These are phyloP conservation scores for Kentomonas sorsogonicus DNA, from an alignment of 208 protist species.

Conservation along the genomic window DNA sequence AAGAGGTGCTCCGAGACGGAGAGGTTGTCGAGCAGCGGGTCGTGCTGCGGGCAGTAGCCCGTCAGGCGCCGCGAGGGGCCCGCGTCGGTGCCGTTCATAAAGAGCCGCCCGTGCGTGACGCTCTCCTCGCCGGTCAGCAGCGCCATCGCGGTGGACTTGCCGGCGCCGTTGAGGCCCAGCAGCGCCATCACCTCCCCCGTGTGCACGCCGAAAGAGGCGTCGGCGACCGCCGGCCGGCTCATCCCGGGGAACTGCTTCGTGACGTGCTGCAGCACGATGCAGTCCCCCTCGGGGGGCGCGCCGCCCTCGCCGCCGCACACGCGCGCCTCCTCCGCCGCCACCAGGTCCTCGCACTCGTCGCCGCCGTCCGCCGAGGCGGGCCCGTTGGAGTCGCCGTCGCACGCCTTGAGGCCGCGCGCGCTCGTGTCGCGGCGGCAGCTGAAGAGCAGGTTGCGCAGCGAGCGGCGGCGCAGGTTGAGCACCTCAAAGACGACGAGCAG, in stretches of 20 bases:
- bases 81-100: conserved; percentile 55
- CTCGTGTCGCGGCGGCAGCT: conserved; percentile 7
- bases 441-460: not conserved
- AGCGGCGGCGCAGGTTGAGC: conserved; percentile 29
- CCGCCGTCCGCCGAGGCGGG: not conserved
- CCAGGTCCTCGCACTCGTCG: conserved; percentile 21
- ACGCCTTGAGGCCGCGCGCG: conserved; percentile 14
- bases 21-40: conserved; percentile 90
- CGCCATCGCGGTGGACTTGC: conserved; percentile 87
- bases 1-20: conserved; percentile 89
- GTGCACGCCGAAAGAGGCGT: conserved; percentile 69
- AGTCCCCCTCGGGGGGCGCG: conserved; percentile 31
- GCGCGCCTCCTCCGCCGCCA: conserved; percentile 34
- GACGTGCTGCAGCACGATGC: conserved; percentile 65
- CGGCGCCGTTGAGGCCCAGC: conserved; percentile 89
- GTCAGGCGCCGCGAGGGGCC: conserved; percentile 43
- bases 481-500: conserved; percentile 63
- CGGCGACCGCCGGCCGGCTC: conserved; percentile 34
- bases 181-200: conserved; percentile 79
- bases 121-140: conserved; percentile 77
- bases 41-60: conserved; percentile 95
- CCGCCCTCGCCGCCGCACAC: conserved; percentile 36
- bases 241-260: conserved; percentile 42
- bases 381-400: conserved; percentile 14
- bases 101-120: conserved; percentile 59